A percentile compares a stretch with the other conserved stretches of the same genome.
Evolutionary conservation across 345 rosid genomes (phyloP).

Genomic region (Linum lewisii): DNA sequence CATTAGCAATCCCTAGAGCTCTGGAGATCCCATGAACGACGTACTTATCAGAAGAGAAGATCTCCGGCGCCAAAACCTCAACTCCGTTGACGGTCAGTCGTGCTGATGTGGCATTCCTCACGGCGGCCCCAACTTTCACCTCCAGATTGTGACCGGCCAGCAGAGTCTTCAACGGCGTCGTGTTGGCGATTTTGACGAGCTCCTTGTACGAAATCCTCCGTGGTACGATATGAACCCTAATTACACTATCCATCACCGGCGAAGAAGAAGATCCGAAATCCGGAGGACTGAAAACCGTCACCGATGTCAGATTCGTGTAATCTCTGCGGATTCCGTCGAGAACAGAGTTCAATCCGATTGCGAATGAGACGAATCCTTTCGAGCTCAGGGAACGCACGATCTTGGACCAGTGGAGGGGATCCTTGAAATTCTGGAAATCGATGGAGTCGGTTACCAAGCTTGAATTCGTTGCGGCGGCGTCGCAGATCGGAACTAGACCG

Average conservation of each 20-base stretch:
- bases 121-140: conserved; percentile 17
- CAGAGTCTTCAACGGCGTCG: conserved; percentile 33
- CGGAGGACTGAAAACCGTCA: conserved; percentile 56
- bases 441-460: conserved; percentile 13
- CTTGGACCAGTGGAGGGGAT: conserved; percentile 50
- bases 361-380: conserved; percentile 59
- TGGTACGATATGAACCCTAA: conserved; percentile 47
- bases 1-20: conserved; percentile 25
- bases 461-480: conserved; percentile 13
- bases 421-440: conserved; percentile 21
- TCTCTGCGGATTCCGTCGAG: conserved; percentile 44
- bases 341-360: conserved; percentile 62
- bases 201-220: conserved; percentile 31
- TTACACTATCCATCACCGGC: conserved; percentile 39
- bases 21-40: conserved; percentile 53
- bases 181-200: conserved; percentile 37
- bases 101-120: conserved; percentile 9
- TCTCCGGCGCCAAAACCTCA: conserved; percentile 43
- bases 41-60: conserved; percentile 35
- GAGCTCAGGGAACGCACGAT: conserved; percentile 54
- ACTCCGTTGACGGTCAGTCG: conserved; percentile 37
- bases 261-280: conserved; percentile 46
- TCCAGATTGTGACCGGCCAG: conserved; percentile 33
- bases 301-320: conserved; percentile 27
- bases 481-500: conserved; percentile 24